A percentile compares a stretch with the other conserved stretches of the same genome.
phyloP scores from a whole-genome alignment of 2,329 filamentous ascomycete species.

The Emergomyces pasteurianus region DNA sequence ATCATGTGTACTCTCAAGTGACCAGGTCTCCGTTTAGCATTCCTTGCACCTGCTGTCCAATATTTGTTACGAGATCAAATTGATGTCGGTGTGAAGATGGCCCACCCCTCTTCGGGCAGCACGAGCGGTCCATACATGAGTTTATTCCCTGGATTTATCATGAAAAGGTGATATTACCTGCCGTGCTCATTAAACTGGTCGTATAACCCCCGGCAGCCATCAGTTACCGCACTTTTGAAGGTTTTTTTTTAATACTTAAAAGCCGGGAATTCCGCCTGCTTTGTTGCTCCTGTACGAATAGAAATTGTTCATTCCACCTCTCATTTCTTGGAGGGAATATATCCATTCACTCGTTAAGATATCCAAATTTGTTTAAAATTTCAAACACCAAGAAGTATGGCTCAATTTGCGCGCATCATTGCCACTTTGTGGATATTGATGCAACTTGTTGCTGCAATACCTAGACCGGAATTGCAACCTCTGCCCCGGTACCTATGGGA shows the following conservation, averaged over 20 bases:
- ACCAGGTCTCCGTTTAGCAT: neutral
- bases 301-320: neutral
- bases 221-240: neutral
- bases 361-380: no score
- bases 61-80: neutral
- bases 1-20: neutral
- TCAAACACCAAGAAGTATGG: conserved; percentile 2
- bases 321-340: neutral
- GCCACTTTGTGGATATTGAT: conserved; percentile 4
- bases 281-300: neutral
- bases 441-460: neutral
- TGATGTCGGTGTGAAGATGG: neutral
- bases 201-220: neutral
- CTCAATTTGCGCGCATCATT: conserved; percentile 1
- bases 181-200: neutral
- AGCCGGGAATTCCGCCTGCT: neutral
- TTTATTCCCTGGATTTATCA: neutral
- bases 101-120: neutral
- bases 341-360: neutral
- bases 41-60: neutral
- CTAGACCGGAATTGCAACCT: neutral
- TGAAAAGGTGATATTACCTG: neutral
- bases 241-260: neutral
- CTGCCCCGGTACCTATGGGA: conserved; percentile 3
- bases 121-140: neutral